A percentile compares a stretch with the other conserved stretches of the same genome.
phyloP scores from a whole-genome alignment of 352 stramenopile species.

The Hyaloperonospora brassicae region DNA sequence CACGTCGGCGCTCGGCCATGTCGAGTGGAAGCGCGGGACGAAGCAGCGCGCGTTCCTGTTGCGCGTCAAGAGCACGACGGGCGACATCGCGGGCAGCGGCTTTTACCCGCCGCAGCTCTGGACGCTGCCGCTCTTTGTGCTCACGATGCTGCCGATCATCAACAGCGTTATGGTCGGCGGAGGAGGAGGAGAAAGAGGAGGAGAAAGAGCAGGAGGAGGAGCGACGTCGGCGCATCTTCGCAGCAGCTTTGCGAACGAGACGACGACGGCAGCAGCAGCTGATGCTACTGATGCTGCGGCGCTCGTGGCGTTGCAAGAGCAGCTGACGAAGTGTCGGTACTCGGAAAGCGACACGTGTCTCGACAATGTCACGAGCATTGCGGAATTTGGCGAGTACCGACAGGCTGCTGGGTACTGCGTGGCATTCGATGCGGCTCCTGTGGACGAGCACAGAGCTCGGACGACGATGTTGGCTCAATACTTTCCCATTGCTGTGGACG shows the following conservation, averaged over 20 bases:
- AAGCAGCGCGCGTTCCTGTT: conserved; percentile 22
- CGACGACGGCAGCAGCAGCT: conserved; percentile 16
- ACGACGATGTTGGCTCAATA: conserved; percentile 52
- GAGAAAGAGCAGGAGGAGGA: conserved; percentile 8
- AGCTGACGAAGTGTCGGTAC: conserved; percentile 61
- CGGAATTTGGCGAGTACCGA: conserved; percentile 46
- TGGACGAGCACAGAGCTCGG: conserved; percentile 27
- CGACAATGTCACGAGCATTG: conserved; percentile 38
- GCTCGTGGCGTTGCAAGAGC: conserved; percentile 30
- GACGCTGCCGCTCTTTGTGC: conserved; percentile 32
- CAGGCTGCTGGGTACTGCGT: conserved; percentile 40
- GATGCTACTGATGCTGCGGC: conserved; percentile 33
- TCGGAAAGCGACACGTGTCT: conserved; percentile 54
- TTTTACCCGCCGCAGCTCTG: conserved; percentile 36
- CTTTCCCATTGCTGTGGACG: conserved; percentile 46
- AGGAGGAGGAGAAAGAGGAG: conserved; percentile 14
- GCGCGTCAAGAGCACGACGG: conserved; percentile 32
- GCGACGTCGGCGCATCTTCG: conserved; percentile 6
- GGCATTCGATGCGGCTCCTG: conserved; percentile 58
- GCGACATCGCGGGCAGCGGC: conserved; percentile 33
- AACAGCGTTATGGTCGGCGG: conserved; percentile 32
- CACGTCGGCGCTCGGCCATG: conserved; percentile 13
- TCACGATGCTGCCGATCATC: conserved; percentile 38
- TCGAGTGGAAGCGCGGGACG: conserved; percentile 24
- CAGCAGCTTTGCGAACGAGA: conserved; percentile 20